Evolutionary conservation across 352 stramenopile species (phyloP), one percentile per base, ranked within the genome.

Genomic region (Phytophthora pini): DNA sequence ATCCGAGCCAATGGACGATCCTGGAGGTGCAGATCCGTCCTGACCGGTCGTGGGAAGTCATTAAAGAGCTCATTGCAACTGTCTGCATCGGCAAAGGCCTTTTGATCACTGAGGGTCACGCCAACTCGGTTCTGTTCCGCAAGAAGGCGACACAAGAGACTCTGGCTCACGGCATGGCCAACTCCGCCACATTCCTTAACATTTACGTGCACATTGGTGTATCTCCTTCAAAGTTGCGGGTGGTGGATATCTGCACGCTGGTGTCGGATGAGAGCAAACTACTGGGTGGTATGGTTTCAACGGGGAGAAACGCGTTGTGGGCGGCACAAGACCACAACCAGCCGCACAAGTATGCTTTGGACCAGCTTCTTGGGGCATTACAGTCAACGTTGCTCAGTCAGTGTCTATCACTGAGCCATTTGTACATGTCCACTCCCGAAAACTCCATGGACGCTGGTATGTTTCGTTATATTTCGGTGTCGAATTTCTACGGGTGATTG

Each of bases 71-170:
- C 12, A 66, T 93, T 24, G 80, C 81, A 27, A 94, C 84, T 0
- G 68, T 93, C 7, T 93, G 86, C 69, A 94, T 94, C 34, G 68
- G 76, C 39, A 88, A 92, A 63, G 84, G 84, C 3, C 79, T 94
- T 20, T 41, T 93, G 51, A 51, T 94, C 24, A 57, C 70, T 2
- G 79, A 90, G 31, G 80, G 90, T 41, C 77, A 75, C 26, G 22
- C 69, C 0, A 77, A 64, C n/a, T 87, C 74, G 44, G 77, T 94
- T 49, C 61, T 93, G 24, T 94, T 93, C 58, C 81, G 83, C 57
- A 88, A 89, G 45, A 84, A 87, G 56, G 76, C 87, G 34, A 68
- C 61, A 31, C 80, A 91, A 22, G 82, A 87, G 64, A 76, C 68
- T 12, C 71, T 90, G 52, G 80, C 77, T n/a, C 75, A 81, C 44